Evolutionary conservation across 1,284 basidiomycete species (phyloP), one percentile per base, ranked within the genome.

Genomic region (Ceratobasidium theobromae): DNA sequence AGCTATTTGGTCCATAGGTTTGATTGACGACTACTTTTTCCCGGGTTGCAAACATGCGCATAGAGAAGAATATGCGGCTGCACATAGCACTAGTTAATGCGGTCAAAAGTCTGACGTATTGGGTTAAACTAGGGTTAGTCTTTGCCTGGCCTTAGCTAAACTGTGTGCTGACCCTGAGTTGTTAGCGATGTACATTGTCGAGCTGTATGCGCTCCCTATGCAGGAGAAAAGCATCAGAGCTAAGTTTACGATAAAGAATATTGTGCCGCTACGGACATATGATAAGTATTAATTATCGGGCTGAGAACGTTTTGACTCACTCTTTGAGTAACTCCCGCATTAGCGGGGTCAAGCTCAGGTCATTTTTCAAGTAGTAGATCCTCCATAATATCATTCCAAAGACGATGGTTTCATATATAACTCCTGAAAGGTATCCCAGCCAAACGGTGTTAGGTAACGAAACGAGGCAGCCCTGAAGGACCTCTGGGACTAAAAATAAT

Each of bases 401-500:
- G 18, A 45, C 43, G 6, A 45, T n/a, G 8, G 18, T 11, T 21
- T 45, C 43, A n/a, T 45, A 45, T 45, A 45, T 11, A 6, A 45
- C 43, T n/a, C 43, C 43, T 6, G 43, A 25, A 11, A 48, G 8
- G n/a, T 58, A 58, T 28, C 30, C 32, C 41, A 25, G 30, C 55
- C 55, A 58, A 23, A 58, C 32, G n/a, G 16, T 21, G 5, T 23
- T 33, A 5, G 55, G 55, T 8, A 58, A 32, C 8, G 45, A 21
- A 27, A 58, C 45, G 1, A 46, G 8, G 12, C 55, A 58, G 9
- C 55, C 55, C 9, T 30, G 28, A 18, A 58, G 27, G 3, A 58
- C 30, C 16, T 33, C 25, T 1, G 55, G 55, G 4, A 60, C 57
- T 60, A n/a, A 30, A n/a, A n/a, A n/a, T n/a, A n/a, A n/a, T n/a